phyloP scores from a whole-genome alignment of 768 basidiomycete genomes.

The Fomitopsis pulvina region DNA sequence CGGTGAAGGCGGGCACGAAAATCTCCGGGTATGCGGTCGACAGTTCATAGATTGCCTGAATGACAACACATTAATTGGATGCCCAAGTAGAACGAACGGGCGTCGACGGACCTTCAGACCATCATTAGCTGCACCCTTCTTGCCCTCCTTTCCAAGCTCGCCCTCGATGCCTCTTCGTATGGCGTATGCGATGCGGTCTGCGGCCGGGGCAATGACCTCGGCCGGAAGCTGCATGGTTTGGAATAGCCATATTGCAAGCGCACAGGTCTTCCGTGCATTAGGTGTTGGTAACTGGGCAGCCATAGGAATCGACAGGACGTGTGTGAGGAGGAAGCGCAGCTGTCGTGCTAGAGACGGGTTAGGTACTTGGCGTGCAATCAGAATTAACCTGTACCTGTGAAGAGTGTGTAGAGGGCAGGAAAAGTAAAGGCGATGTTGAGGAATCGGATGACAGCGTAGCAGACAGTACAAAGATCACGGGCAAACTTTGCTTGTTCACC shows the following conservation, averaged over 20 bases:
- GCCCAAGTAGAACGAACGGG: not conserved
- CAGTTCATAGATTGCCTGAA: conserved; percentile 69
- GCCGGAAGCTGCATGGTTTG: conserved; percentile 65
- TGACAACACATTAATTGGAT: conserved; percentile 5
- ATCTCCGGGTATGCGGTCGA: conserved; percentile 53
- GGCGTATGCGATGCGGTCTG: conserved; percentile 63
- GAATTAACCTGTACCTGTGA: conserved; percentile 32
- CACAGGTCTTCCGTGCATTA: conserved; percentile 82
- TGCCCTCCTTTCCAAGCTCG: conserved; percentile 83
- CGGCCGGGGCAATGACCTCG: conserved; percentile 52
- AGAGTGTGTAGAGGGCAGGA: conserved; percentile 49
- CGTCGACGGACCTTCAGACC: conserved; percentile 56
- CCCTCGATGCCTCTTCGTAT: conserved; percentile 74
- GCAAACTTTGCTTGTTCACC: conserved; percentile 76
- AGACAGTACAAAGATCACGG: conserved; percentile 69
- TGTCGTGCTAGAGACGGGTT: conserved; percentile 41
- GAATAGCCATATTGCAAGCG: conserved; percentile 67
- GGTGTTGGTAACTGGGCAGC: conserved; percentile 67
- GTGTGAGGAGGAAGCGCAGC: conserved; percentile 51
- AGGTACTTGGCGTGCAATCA: not conserved
- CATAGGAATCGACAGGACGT: conserved; percentile 66
- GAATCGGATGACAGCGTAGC: conserved; percentile 63
- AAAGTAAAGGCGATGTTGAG: conserved; percentile 54
- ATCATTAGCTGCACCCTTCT: conserved; percentile 76
- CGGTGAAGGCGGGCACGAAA: conserved; percentile 63